Percentiles rank a stretch among this genome's conserved stretches.
These are phyloP conservation scores for Sambucus nigra DNA, from an alignment of 129 eudicot species.

Conservation along the genomic window DNA sequence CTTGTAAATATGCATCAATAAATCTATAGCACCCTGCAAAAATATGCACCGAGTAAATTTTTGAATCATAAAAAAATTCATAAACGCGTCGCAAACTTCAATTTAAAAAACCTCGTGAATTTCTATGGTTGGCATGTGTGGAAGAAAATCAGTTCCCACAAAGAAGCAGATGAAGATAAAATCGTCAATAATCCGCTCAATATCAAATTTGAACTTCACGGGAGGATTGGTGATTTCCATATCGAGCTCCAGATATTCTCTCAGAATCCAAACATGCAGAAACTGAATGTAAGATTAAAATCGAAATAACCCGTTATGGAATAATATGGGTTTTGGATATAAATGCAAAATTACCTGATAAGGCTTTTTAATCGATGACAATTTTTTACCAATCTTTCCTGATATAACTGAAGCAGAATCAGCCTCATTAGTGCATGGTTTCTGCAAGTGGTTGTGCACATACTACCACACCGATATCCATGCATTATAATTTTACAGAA, in stretches of 20 bases:
- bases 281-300: constrained; percentile 26
- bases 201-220: constrained; percentile 28
- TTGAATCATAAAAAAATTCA: background rate
- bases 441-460: too few relatives aligned
- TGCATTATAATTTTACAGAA: too few relatives aligned
- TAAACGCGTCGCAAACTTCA: background rate
- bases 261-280: constrained; percentile 48
- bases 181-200: constrained; percentile 48
- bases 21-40: constrained; percentile 38
- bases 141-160: constrained; percentile 62
- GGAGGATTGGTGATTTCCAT: constrained; percentile 18
- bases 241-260: constrained; percentile 48
- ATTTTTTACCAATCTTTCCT: background rate
- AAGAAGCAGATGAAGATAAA: constrained; percentile 56
- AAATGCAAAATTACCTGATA: constrained; percentile 18
- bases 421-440: too few relatives aligned
- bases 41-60: background rate
- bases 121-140: constrained; percentile 54
- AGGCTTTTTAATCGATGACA: constrained; percentile 16
- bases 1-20: constrained; percentile 48
- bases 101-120: constrained; percentile 45
- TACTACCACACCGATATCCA: too few relatives aligned
- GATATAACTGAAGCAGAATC: background rate
- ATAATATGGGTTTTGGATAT: background rate
- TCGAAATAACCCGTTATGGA: background rate